Conservation (phyloP, 352 stramenopile species). For the Phytopythium helicoides region DNA sequence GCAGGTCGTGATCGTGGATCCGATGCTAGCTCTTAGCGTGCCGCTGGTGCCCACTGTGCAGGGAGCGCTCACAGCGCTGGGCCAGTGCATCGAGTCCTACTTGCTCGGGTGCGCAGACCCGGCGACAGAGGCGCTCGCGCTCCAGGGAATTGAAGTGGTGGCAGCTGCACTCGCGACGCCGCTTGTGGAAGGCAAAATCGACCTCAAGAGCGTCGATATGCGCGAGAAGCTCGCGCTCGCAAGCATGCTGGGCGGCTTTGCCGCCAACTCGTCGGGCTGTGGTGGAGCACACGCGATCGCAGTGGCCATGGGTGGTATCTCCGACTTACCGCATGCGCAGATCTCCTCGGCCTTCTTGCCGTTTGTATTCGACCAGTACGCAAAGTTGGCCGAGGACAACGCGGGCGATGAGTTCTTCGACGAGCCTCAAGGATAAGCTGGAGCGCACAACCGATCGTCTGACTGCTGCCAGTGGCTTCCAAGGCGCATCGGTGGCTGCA, state of each 20-base stretch:
- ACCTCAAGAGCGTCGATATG: constrained; percentile 53
- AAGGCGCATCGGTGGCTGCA: constrained; percentile 37
- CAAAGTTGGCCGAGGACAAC: constrained; percentile 49
- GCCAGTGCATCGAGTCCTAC: constrained; percentile 76
- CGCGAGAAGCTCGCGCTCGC: constrained; percentile 53
- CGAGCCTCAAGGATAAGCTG: constrained; percentile 45
- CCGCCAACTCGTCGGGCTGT: constrained; percentile 49
- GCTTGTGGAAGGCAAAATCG: constrained; percentile 57
- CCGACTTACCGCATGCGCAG: constrained; percentile 61
- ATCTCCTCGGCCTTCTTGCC: constrained; percentile 57
- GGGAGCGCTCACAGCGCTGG: constrained; percentile 57
- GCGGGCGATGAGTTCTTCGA: constrained; percentile 69
- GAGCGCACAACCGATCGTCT: constrained; percentile 45
- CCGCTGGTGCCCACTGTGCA: constrained; percentile 51
- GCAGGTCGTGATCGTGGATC: constrained; percentile 66
- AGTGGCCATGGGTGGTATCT: constrained; percentile 65
- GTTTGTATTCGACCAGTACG: constrained; percentile 67
- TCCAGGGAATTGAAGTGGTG: constrained; percentile 61
- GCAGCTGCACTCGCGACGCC: constrained; percentile 46
- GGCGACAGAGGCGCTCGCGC: constrained; percentile 36
- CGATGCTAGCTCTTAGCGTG: constrained; percentile 60
- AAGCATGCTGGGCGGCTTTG: constrained; percentile 56
- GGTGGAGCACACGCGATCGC: constrained; percentile 52
- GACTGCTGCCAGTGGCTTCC: constrained; percentile 49
- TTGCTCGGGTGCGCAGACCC: constrained; percentile 46